A percentile compares a stretch with the other conserved stretches of the same genome.
These are phyloP conservation scores for Plantago major DNA, from an alignment of 257 asterid genomes.

Conservation along the genomic window DNA sequence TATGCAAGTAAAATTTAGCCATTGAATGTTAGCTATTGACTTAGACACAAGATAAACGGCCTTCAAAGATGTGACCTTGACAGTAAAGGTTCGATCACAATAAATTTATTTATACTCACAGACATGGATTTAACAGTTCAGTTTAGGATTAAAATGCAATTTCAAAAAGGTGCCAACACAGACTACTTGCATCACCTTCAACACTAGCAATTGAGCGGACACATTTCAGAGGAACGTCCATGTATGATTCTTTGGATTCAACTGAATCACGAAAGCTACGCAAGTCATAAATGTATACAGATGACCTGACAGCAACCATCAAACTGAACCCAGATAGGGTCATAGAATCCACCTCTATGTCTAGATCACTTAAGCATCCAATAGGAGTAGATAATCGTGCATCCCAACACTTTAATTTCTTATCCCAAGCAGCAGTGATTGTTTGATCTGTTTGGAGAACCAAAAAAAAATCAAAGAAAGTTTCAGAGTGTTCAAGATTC, in stretches of 20 bases:
- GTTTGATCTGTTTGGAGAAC: constrained; percentile 47
- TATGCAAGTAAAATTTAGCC: constrained; percentile 5
- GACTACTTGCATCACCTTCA: constrained; percentile 48
- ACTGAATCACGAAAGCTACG: constrained; percentile 41
- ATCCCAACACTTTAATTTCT: constrained; percentile 79
- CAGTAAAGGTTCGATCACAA: too few species aligned
- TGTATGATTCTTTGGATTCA: constrained; percentile 36
- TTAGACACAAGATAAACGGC: background rate
- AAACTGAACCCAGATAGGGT: constrained; percentile 57
- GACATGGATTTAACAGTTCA: too few species aligned
- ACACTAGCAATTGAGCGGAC: constrained; percentile 56
- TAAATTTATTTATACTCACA: too few species aligned
- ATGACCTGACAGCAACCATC: constrained; percentile 63
- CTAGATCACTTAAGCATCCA: constrained; percentile 42
- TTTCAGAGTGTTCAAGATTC: too few species aligned
- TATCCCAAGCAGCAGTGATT: constrained; percentile 75
- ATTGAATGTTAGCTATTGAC: background rate
- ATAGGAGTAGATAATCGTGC: constrained; percentile 38
- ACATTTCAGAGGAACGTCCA: constrained; percentile 54
- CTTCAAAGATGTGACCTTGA: background rate
- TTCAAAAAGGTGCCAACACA: background rate
- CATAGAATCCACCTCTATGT: constrained; percentile 61
- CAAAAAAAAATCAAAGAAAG: background rate
- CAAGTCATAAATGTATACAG: constrained; percentile 60
- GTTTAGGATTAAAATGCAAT: too few species aligned